Conservation (phyloP, 306 rosid species). For the Cyclanthera cordifolia region DNA sequence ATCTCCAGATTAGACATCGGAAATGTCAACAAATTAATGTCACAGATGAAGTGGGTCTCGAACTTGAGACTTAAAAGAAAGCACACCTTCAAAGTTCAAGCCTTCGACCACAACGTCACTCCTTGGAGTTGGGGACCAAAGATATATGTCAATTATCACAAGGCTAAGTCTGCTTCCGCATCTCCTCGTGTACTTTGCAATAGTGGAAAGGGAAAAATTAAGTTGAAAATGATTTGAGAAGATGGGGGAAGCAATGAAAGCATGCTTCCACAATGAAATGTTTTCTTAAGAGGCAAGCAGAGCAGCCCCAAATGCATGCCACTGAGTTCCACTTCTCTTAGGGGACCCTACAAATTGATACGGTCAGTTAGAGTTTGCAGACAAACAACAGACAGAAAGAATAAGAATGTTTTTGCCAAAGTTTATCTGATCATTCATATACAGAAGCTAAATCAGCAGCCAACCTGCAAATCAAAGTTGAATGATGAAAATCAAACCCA, state of each 20-base stretch:
- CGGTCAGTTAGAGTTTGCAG: neutral
- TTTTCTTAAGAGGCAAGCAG: conserved; percentile 7
- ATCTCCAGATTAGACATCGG: no score
- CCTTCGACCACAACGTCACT: no score
- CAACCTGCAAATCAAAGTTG: neutral
- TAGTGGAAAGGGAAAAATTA: neutral
- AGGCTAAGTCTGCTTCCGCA: no score
- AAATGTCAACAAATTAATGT: no score
- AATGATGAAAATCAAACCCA: conserved; percentile 16
- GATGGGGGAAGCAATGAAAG: conserved; percentile 3
- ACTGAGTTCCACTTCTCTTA: neutral
- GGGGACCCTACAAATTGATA: conserved; percentile 6
- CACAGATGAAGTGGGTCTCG: no score
- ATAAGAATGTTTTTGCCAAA: conserved; percentile 8
- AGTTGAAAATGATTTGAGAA: conserved; percentile 3
- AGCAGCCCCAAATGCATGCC: conserved; percentile 1
- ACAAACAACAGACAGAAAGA: conserved; percentile 14
- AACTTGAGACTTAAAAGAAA: no score
- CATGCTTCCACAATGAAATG: conserved; percentile 7
- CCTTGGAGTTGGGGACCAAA: no score
- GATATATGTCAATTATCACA: no score
- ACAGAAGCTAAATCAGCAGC: conserved; percentile 5
- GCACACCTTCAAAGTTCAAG: no score
- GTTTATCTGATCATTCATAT: neutral
- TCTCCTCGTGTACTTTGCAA: neutral